These are phyloP conservation scores for Pythium monospermum DNA, from an alignment of 352 stramenopile species.

Conservation along the genomic window DNA sequence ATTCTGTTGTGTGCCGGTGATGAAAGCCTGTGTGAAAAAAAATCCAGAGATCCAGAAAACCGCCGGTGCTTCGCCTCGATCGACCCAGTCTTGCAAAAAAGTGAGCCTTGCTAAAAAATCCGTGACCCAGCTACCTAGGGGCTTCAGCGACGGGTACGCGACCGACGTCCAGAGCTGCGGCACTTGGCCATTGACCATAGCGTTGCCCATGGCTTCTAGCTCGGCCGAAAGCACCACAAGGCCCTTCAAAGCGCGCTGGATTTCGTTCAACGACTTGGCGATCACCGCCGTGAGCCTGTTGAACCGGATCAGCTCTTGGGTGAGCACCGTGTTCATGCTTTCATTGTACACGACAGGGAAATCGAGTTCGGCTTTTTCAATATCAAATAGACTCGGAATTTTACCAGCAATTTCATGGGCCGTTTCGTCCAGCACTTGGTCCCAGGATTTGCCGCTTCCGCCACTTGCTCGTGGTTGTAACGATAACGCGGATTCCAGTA, in stretches of 20 bases:
- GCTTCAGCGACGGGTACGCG: slow-evolving; percentile 91
- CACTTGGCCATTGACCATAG: slow-evolving; percentile 91
- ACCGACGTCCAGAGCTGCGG: slow-evolving; percentile 75
- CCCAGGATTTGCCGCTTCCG: slow-evolving; percentile 85
- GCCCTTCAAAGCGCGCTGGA: slow-evolving; percentile 90
- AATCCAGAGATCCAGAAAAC: slow-evolving; percentile 94
- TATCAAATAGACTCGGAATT: slow-evolving; percentile 81
- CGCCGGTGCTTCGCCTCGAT: slow-evolving; percentile 55
- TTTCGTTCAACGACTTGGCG: slow-evolving; percentile 73
- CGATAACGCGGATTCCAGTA: slow-evolving; percentile 87
- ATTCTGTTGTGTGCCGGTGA: slow-evolving; percentile 92
- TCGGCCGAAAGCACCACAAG: slow-evolving; percentile 91
- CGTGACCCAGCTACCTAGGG: slow-evolving; percentile 89
- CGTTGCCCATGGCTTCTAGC: slow-evolving; percentile 91
- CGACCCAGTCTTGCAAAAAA: slow-evolving; percentile 83
- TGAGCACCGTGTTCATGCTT: slow-evolving; percentile 89
- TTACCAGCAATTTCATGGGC: slow-evolving; percentile 81
- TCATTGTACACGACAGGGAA: slow-evolving; percentile 82
- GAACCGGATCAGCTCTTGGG: slow-evolving; percentile 89
- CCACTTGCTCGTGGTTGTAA: slow-evolving; percentile 86
- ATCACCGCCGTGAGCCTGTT: slow-evolving; percentile 84
- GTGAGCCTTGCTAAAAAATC: slow-evolving; percentile 84
- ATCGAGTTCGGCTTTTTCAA: slow-evolving; percentile 85
- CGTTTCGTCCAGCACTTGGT: slow-evolving; percentile 82
- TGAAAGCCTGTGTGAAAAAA: slow-evolving; percentile 94